Conservation (phyloP, 805 yeast species). For the Barnettozyma vustinii region DNA sequence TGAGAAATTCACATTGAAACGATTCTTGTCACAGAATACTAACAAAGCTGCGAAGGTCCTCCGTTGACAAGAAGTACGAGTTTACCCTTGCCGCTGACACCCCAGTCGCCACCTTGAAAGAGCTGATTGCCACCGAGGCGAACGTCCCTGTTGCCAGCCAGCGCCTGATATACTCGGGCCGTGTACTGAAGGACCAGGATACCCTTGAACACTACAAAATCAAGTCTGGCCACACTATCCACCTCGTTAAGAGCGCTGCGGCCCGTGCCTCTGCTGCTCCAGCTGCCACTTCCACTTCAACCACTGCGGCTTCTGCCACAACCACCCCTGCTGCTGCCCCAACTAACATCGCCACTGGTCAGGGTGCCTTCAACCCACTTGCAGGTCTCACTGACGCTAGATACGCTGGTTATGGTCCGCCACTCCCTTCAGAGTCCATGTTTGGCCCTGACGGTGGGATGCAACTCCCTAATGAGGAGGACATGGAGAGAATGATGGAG, state of each 20-base stretch:
- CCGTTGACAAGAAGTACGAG: slow-evolving; percentile 79
- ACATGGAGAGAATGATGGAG: slow-evolving; percentile 67
- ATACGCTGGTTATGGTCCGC: slow-evolving; percentile 80
- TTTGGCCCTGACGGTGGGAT: slow-evolving; percentile 96
- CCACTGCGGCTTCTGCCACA: slow-evolving; percentile 39
- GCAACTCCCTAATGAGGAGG: slow-evolving; percentile 65
- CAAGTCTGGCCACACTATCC: slow-evolving; percentile 82
- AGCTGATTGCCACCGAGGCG: slow-evolving; percentile 51
- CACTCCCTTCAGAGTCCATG: slow-evolving; percentile 80
- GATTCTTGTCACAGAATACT: neutral
- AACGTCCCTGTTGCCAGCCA: slow-evolving; percentile 75
- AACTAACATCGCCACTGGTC: slow-evolving; percentile 80
- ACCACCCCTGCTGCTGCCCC: slow-evolving; percentile 41
- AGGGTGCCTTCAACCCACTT: slow-evolving; percentile 82
- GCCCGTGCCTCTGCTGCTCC: slow-evolving; percentile 41
- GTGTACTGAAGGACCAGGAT: slow-evolving; percentile 83
- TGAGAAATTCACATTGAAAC: neutral
- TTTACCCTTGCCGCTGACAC: slow-evolving; percentile 46
- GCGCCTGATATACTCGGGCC: slow-evolving; percentile 88
- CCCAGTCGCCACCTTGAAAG: slow-evolving; percentile 67
- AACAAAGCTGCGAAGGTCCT: slow-evolving; percentile 14
- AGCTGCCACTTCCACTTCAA: slow-evolving; percentile 17
- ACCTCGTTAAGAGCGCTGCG: slow-evolving; percentile 79
- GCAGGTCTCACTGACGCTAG: slow-evolving; percentile 94
- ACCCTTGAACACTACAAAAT: slow-evolving; percentile 71